Conservation (phyloP, 768 basidiomycete genomes). For the Agaricus blazei region DNA sequence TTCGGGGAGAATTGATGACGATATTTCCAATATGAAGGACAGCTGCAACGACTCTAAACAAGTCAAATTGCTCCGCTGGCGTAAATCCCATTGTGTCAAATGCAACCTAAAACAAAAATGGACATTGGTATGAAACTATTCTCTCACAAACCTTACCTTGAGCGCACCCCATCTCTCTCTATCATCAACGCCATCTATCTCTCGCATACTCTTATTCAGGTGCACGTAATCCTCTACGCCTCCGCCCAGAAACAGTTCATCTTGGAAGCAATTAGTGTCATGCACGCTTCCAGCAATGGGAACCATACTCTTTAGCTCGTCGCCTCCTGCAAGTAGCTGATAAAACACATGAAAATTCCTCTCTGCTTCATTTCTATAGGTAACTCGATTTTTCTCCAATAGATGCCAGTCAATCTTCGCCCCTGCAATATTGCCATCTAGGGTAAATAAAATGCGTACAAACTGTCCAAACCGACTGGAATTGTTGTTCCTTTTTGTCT, state of each 20-base stretch:
- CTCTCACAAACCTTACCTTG: conserved; percentile 41
- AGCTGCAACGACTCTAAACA: conserved; percentile 91
- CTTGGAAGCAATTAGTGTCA: conserved; percentile 30
- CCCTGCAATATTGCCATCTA: conserved; percentile 91
- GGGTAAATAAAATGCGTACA: conserved; percentile 90
- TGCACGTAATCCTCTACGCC: conserved; percentile 82
- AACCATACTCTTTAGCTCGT: conserved; percentile 59
- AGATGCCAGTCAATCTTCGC: conserved; percentile 99
- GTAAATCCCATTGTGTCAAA: conserved; percentile 90
- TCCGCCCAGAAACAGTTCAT: conserved; percentile 68
- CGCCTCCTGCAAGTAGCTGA: conserved; percentile 80
- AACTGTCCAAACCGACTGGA: conserved; percentile 99
- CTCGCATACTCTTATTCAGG: conserved; percentile 81
- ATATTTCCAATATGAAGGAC: conserved; percentile 97
- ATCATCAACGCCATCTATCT: conserved; percentile 95
- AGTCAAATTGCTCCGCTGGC: conserved; percentile 76
- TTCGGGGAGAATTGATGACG: conserved; percentile 67
- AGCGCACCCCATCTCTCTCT: conserved; percentile 80
- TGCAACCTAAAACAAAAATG: conserved; percentile 48
- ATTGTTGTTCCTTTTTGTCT: conserved; percentile 97
- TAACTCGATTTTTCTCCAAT: conserved; percentile 94
- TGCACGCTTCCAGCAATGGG: background rate
- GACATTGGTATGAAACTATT: conserved; percentile 1
- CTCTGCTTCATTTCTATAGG: conserved; percentile 82
- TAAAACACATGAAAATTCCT: conserved; percentile 97